Percentiles rank a stretch among this genome's conserved stretches.
phyloP scores from a whole-genome alignment of 768 basidiomycete genomes.

The Tephrocybe sp. region DNA sequence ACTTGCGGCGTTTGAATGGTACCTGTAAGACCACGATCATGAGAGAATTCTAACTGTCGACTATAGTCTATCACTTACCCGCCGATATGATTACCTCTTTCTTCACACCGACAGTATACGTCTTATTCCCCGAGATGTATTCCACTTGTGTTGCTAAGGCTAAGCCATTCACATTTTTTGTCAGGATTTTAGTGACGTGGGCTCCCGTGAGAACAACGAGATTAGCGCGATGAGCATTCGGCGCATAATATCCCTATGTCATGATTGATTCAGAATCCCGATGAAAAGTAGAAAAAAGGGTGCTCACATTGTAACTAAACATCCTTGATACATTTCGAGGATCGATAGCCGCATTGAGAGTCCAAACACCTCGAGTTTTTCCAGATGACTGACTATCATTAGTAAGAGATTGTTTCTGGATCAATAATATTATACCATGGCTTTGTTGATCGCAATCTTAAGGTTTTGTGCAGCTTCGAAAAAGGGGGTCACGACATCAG shows the following conservation, averaged over 20 bases:
- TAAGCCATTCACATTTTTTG: not conserved
- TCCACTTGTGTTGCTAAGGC: conserved; percentile 11
- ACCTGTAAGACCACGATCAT: conserved; percentile 3
- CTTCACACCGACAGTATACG: conserved; percentile 7
- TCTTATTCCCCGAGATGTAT: conserved; percentile 8
- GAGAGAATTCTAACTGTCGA: not conserved
- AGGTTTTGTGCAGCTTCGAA: conserved; percentile 1
- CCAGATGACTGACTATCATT: not conserved
- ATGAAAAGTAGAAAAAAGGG: not conserved
- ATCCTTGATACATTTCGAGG: conserved; percentile 2
- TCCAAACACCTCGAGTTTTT: not conserved
- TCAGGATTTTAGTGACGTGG: conserved; percentile 5
- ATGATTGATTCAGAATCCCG: not conserved
- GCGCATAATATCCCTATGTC: conserved; percentile 6
- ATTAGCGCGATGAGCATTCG: conserved; percentile 5
- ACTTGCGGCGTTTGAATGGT: conserved; percentile 23
- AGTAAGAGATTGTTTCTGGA: not conserved
- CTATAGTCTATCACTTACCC: not conserved
- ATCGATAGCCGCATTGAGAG: conserved; percentile 4
- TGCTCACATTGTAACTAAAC: conserved; percentile 1
- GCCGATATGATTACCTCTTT: conserved; percentile 23
- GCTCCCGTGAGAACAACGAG: conserved; percentile 3
- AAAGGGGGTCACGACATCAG: conserved; percentile 2
- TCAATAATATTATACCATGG: not conserved
- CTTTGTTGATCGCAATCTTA: conserved; percentile 1